Conservation (phyloP, 1,139 yeast species). For the Pneumocystis murina region DNA sequence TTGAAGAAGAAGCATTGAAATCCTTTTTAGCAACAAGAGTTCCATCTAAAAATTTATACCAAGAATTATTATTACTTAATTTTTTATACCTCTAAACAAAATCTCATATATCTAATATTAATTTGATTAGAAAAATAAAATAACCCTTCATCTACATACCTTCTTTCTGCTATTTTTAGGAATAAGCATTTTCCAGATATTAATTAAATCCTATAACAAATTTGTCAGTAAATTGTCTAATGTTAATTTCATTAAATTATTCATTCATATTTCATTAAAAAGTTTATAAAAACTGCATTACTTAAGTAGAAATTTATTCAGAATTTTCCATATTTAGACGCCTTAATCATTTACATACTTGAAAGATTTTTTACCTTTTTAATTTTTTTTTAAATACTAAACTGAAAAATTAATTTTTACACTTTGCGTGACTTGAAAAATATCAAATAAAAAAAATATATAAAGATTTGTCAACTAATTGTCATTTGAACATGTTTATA, state of each 20-base stretch:
- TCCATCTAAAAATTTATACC: constrained; percentile 50
- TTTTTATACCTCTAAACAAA: neutral
- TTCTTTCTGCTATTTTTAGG: constrained; percentile 99
- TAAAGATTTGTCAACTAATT: neutral
- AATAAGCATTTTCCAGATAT: constrained; percentile 60
- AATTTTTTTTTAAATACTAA: neutral
- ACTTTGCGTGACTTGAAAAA: too few relatives aligned
- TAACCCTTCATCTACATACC: constrained; percentile 98
- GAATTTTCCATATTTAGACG: neutral
- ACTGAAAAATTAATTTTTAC: neutral
- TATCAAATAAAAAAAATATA: neutral
- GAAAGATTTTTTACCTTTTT: neutral
- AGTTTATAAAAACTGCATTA: neutral
- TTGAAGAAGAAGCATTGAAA: constrained; percentile 95
- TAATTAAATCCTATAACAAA: neutral
- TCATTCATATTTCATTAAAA: neutral
- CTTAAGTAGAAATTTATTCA: neutral
- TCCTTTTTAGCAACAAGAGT: constrained; percentile 99
- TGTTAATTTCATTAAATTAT: neutral
- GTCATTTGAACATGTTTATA: neutral
- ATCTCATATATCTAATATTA: neutral
- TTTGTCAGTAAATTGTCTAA: neutral
- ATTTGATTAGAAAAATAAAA: constrained; percentile 37
- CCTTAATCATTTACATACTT: neutral
- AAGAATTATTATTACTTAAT: neutral